Conservation (phyloP, 768 basidiomycete genomes). For the Pleurotus platypus region DNA sequence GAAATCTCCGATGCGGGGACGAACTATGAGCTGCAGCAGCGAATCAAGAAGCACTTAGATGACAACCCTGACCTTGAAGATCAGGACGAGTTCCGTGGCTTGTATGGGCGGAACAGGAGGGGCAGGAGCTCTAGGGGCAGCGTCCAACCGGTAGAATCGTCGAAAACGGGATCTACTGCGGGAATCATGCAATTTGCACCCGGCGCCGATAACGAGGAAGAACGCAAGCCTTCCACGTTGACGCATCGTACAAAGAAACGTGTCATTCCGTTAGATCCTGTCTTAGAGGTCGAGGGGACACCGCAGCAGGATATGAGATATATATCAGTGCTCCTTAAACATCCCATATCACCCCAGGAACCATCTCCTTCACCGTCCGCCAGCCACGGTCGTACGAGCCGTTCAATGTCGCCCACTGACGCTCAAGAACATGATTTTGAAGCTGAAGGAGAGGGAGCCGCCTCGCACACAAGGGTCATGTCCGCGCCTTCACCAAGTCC, state of each 20-base stretch:
- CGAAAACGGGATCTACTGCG: constrained; percentile 9
- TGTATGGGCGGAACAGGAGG: constrained; percentile 43
- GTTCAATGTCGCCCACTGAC: too few relatives aligned
- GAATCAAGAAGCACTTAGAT: constrained; percentile 64
- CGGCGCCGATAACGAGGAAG: constrained; percentile 1
- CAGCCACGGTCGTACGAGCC: neutral
- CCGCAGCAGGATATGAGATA: constrained; percentile 47
- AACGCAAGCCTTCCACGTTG: neutral
- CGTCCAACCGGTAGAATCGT: constrained; percentile 12
- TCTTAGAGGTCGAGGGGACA: constrained; percentile 36
- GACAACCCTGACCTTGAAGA: constrained; percentile 54
- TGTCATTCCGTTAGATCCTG: constrained; percentile 30
- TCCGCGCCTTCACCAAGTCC: too few relatives aligned
- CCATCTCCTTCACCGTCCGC: constrained; percentile 23
- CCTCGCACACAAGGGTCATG: too few relatives aligned
- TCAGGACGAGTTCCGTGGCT: constrained; percentile 52
- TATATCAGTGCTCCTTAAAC: constrained; percentile 51
- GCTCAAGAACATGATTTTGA: too few relatives aligned
- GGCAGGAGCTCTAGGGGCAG: constrained; percentile 34
- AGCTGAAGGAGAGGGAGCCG: too few relatives aligned
- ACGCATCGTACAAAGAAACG: constrained; percentile 12
- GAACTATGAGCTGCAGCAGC: constrained; percentile 56
- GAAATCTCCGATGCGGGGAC: constrained; percentile 52
- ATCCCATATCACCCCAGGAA: constrained; percentile 35
- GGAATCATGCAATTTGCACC: constrained; percentile 5